Evolutionary conservation across 2,329 filamentous ascomycete species (phyloP).

Genomic region (Aureobasidium vineae): DNA sequence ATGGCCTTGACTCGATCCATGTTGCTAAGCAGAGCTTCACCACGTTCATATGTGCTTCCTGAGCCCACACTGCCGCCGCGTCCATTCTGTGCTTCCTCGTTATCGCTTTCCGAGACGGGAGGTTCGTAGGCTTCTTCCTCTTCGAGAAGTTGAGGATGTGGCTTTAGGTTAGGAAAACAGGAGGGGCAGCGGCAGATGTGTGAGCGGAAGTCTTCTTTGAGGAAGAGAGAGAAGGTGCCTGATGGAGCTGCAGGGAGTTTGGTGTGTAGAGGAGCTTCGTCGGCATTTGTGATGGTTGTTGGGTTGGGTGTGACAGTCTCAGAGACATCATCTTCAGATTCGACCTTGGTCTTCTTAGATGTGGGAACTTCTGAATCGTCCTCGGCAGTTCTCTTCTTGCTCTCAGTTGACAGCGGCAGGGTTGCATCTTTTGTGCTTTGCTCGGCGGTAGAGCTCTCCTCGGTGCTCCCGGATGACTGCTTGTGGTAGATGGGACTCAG

Average conservation of each 20-base stretch:
- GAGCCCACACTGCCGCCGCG: conserved; percentile 61
- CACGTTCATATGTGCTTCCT: conserved; percentile 81
- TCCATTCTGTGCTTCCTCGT: conserved; percentile 54
- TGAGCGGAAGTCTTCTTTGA: conserved; percentile 74
- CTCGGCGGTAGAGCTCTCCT: background rate
- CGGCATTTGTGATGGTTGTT: conserved; percentile 28
- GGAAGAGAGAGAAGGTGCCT: conserved; percentile 74
- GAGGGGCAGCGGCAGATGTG: conserved; percentile 75
- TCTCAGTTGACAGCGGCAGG: background rate
- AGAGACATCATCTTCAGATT: background rate
- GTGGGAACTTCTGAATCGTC: background rate
- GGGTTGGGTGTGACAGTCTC: background rate
- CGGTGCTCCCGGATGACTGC: background rate
- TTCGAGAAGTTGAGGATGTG: conserved; percentile 79
- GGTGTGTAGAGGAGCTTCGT: conserved; percentile 30
- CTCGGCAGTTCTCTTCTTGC: conserved; percentile 26
- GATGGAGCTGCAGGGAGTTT: conserved; percentile 56
- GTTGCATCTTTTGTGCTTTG: background rate
- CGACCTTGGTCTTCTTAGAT: conserved; percentile 8
- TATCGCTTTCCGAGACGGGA: conserved; percentile 63
- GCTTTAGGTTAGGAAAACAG: conserved; percentile 73
- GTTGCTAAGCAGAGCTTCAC: conserved; percentile 86
- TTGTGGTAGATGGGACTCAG: conserved; percentile 62
- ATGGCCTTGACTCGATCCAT: conserved; percentile 92
- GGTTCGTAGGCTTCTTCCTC: conserved; percentile 95